A percentile compares a stretch with the other conserved stretches of the same genome.
phyloP scores from a whole-genome alignment of 495 filamentous ascomycete species.

The Penicillium antarcticum region DNA sequence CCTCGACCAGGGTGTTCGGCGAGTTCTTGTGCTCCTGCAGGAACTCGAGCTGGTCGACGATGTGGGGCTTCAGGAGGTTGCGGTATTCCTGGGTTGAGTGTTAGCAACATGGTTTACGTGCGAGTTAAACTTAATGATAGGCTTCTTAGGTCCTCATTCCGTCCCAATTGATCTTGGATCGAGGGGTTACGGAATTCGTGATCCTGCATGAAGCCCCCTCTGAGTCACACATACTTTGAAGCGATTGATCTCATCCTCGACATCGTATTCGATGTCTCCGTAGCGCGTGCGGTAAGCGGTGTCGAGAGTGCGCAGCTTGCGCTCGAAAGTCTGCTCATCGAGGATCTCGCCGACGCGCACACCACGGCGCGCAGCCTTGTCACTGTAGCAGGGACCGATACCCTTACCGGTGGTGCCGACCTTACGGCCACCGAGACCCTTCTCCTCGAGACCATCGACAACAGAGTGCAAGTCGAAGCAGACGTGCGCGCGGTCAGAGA shows the following conservation, averaged over 20 bases:
- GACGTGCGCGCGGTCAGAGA: slow-evolving; percentile 80
- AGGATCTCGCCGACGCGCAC: slow-evolving; percentile 75
- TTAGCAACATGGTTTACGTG: slow-evolving; percentile 5
- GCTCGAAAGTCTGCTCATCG: slow-evolving; percentile 69
- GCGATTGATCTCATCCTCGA: slow-evolving; percentile 73
- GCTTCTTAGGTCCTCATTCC: too few species aligned
- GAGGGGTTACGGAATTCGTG: background rate
- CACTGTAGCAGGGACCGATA: slow-evolving; percentile 80
- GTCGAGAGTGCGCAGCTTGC: slow-evolving; percentile 64
- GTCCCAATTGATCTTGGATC: too few species aligned
- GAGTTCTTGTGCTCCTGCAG: slow-evolving; percentile 51
- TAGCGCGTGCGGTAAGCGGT: slow-evolving; percentile 67
- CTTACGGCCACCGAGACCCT: slow-evolving; percentile 63
- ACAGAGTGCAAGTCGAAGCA: slow-evolving; percentile 79
- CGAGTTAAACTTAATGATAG: too few species aligned
- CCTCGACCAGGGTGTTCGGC: slow-evolving; percentile 73
- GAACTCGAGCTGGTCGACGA: slow-evolving; percentile 60
- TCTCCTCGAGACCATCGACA: slow-evolving; percentile 80
- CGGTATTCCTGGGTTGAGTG: slow-evolving; percentile 54
- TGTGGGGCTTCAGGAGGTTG: slow-evolving; percentile 59
- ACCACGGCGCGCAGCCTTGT: slow-evolving; percentile 73
- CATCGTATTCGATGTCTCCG: slow-evolving; percentile 72
- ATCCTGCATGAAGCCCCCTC: background rate
- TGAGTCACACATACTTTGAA: slow-evolving; percentile 47
- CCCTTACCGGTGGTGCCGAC: slow-evolving; percentile 59